Evolutionary conservation across 768 basidiomycete species (phyloP), one percentile per base, ranked within the genome.

Genomic region (Podaxis sp.): DNA sequence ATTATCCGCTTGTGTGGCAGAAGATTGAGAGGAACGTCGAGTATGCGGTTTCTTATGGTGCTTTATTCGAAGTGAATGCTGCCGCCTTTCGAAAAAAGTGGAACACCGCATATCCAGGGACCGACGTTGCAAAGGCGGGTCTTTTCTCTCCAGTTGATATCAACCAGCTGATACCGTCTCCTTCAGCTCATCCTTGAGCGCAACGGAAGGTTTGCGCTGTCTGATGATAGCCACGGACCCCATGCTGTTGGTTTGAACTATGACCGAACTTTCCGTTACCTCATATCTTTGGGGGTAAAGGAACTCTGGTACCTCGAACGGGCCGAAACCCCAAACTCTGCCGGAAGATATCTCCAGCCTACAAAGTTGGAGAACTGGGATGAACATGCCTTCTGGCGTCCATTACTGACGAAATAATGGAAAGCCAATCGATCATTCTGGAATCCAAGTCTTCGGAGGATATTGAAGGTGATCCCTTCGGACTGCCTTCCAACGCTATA

Each of bases 151-250:
- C 33, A 46, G 33, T 4, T 30, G 17, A 9, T 30, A 11, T 9
- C n/a, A 8, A 46, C 15, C 17, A 39, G 6, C 52, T 61, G 13
- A 30, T 42, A 9, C 11, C 2, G 8, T 53, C 39, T 33, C 36
- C 19, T 57, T 26, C 71, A 98, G 96, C 69, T 90, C 24, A 91
- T 98, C 61, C 67, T 85, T n/a, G 71, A 80, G 48, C 74, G 80
- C 53, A 84, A 82, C 9, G 97, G 96, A 2, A 84, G 86, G 24
- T 85, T 97, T 66, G 84, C 89, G 19, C 81, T 99, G 28, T 99
- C 96, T 4, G 97, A 99, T 72, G 97, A 99, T 76, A 96, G 95
- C 57, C 97, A 99, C 69, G 95, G 93, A 0, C 90, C 94, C 2
- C 85, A 87, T 33, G 86, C 87, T 8, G 95, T 99, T 59, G 95